A percentile compares a stretch with the other conserved stretches of the same genome.
These are phyloP conservation scores for Tricholoma flavovirens DNA, from an alignment of 768 basidiomycete species.

Conservation along the genomic window DNA sequence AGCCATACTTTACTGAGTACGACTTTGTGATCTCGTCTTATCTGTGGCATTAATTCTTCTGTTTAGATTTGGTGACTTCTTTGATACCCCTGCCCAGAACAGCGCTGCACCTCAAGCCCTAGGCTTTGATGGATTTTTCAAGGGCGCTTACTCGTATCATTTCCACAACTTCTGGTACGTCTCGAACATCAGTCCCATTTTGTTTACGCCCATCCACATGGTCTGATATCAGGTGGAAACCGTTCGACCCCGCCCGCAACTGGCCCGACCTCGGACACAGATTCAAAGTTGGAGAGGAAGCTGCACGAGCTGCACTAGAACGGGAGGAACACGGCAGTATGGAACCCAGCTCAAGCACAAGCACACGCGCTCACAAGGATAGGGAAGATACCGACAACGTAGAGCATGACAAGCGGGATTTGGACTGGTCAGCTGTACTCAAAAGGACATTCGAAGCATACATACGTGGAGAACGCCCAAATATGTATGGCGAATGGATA, in stretches of 20 bases:
- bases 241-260: conserved; percentile 83
- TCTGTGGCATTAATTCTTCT: not conserved
- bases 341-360: conserved; percentile 9
- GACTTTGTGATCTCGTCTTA: conserved; percentile 11
- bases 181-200: not conserved
- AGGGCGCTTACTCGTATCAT: conserved; percentile 89
- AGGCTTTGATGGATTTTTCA: conserved; percentile 90
- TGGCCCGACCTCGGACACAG: conserved; percentile 84
- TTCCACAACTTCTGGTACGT: conserved; percentile 88
- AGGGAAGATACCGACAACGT: conserved; percentile 30
- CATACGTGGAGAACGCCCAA: conserved; percentile 79
- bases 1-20: conserved; percentile 85
- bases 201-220: not conserved
- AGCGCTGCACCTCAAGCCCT: conserved; percentile 77
- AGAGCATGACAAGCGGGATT: conserved; percentile 63
- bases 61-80: conserved; percentile 74
- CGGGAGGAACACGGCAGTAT: conserved; percentile 13
- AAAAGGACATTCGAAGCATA: conserved; percentile 95
- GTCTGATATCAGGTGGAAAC: conserved; percentile 70
- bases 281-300: conserved; percentile 70
- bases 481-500: conserved; percentile 86
- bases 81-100: conserved; percentile 62
- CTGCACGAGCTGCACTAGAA: conserved; percentile 42
- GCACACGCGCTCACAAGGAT: conserved; percentile 7
- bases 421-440: conserved; percentile 83